Evolutionary conservation across 2,329 filamentous ascomycete species (phyloP).

Genomic region (Aspergillus hiratsukae): DNA sequence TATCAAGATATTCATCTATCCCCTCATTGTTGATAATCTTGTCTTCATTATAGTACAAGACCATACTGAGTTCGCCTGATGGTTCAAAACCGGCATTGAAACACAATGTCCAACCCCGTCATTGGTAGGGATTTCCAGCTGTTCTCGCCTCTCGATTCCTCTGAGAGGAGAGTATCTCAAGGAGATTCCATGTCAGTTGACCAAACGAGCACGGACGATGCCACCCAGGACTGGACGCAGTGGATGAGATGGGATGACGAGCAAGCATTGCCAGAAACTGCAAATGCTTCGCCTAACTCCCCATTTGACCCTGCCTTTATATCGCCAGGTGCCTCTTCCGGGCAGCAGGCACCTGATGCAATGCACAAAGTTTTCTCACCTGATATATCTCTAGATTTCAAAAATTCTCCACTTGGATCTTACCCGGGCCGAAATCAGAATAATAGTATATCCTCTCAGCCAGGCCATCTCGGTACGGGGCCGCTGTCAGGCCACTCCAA

Average conservation of each 20-base stretch:
- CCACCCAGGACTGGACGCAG: conserved; percentile 41
- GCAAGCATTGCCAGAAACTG: conserved; percentile 24
- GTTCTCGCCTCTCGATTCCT: conserved; percentile 23
- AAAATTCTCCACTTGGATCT: conserved; percentile 23
- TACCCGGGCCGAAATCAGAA: conserved; percentile 7
- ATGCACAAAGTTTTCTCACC: conserved; percentile 27
- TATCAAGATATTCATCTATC: background rate
- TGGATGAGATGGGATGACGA: conserved; percentile 44
- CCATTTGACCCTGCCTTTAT: conserved; percentile 22
- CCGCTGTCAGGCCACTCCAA: conserved; percentile 16
- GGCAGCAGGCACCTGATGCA: conserved; percentile 16
- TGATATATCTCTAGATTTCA: conserved; percentile 27
- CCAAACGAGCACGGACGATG: conserved; percentile 21
- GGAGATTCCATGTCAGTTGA: conserved; percentile 15
- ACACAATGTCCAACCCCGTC: conserved; percentile 18
- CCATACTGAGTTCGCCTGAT: conserved; percentile 6
- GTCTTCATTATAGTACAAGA: conserved; percentile 1
- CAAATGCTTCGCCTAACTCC: conserved; percentile 23
- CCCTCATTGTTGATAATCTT: background rate
- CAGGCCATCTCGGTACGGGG: conserved; percentile 5
- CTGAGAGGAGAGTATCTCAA: conserved; percentile 17
- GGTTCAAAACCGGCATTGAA: conserved; percentile 14
- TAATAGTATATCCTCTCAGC: conserved; percentile 4
- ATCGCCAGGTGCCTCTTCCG: conserved; percentile 22
- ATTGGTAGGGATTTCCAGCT: conserved; percentile 34